Evolutionary conservation across 139 green algal species (phyloP), one percentile per base, ranked within the genome.

Genomic region (Volvox reticuliferus): DNA sequence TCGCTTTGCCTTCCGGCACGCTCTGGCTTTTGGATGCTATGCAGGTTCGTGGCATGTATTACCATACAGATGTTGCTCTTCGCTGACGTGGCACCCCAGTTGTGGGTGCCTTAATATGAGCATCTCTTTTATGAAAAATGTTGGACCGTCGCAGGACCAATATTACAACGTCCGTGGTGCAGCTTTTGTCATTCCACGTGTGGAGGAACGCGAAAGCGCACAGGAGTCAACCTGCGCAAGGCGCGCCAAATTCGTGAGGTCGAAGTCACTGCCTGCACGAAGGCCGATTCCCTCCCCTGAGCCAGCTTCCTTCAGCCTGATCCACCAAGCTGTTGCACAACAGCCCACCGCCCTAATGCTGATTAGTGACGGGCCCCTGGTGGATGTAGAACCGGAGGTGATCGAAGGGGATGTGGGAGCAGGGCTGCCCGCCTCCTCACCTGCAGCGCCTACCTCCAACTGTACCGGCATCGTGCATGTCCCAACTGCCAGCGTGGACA

Each of bases 381-480:
- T 90, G 1, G 86, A 90, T 32, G 86, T 83, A 12, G n/a, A 75
- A 22, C 68, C 79, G 19, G 86, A 83, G 50, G 86, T n/a, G 32
- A n/a, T 9, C 1, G 67, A 50, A 28, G 33, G 9, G 61, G 81
- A 21, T 16, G 81, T 1, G 2, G 67, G 17, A 0, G 24, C 32
- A 26, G 83, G 16, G 12, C 19, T 21, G 21, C 13, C 63, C 0
- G 82, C 19, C 21, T n/a, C 63, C 3, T 63, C 33, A 20, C 55
- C 32, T 3, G 13, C n/a, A 16, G 61, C 32, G 0, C 50, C 32
- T 1, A 35, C 65, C 33, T 63, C 26, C 28, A 71, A 12, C 69
- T 89, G 85, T 50, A 89, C 85, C n/a, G 85, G 85, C 69, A 89
- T 89, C n/a, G 85, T 89, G 44, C 69, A 71, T 30, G 85, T 89